Evolutionary conservation across 768 basidiomycete species (phyloP).

Genomic region (Pleurotus tuber-regium): DNA sequence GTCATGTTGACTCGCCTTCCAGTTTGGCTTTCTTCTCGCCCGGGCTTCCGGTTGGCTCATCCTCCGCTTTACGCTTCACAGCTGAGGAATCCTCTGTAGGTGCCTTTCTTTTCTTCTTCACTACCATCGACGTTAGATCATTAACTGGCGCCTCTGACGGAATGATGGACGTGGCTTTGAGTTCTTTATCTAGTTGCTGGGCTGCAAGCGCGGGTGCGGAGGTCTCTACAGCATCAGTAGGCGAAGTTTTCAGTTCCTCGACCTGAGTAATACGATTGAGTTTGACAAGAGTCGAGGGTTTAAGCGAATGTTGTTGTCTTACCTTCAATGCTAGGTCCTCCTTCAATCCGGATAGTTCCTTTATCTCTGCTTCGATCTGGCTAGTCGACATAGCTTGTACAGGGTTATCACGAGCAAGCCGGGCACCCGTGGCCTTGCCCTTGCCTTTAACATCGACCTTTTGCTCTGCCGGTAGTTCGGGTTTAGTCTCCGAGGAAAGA

Average conservation of each 20-base stretch:
- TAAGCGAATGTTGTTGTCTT: constrained; percentile 8
- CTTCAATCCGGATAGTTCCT: constrained; percentile 72
- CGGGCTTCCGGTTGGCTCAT: constrained; percentile 41
- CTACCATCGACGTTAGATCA: constrained; percentile 81
- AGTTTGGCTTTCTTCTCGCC: constrained; percentile 68
- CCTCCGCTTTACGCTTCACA: constrained; percentile 73
- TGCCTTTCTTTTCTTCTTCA: constrained; percentile 80
- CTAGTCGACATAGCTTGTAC: constrained; percentile 65
- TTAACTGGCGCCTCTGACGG: constrained; percentile 53
- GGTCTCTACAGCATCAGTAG: constrained; percentile 49
- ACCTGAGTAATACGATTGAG: constrained; percentile 48
- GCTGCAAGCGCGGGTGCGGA: constrained; percentile 73
- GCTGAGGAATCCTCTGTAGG: constrained; percentile 32
- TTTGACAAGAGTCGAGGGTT: neutral
- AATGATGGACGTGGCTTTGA: constrained; percentile 45
- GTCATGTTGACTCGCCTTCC: constrained; percentile 31
- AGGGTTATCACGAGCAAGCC: constrained; percentile 47
- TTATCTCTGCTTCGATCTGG: constrained; percentile 78
- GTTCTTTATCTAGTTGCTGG: constrained; percentile 67
- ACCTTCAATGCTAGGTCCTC: constrained; percentile 88
- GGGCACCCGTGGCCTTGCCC: constrained; percentile 57
- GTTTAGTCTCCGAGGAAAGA: constrained; percentile 36
- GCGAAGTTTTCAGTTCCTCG: constrained; percentile 85
- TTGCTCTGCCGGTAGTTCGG: constrained; percentile 24
- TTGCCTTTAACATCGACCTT: constrained; percentile 60